Base-by-base conservation (phyloP, 2,329 filamentous ascomycete species). In the Alternaria rosae region DNA sequence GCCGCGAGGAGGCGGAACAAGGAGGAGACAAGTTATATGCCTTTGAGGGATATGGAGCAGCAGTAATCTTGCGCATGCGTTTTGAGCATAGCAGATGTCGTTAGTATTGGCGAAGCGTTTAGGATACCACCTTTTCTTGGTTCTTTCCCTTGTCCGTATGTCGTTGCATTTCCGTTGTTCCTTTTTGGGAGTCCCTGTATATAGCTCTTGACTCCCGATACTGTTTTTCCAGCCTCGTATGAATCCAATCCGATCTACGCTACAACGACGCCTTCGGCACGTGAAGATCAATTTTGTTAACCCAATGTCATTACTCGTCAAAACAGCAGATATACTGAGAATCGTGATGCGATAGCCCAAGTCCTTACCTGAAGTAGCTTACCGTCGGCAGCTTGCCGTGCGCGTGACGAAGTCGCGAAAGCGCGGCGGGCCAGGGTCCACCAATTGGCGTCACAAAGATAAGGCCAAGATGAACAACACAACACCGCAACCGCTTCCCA, bases 21-120 rank as follows among this genome's bases (percentile, higher is more conserved):
- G 61, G 78, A 80, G 58, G 77, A 78, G 60, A 76, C 69, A n/a
- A 78, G 78, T 10, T 85, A 85, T 75, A 80, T 84, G 61, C 82
- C 80, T 54, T 60, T 85, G 58, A 76, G 81, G 63, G 80, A 80
- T 65, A 78, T 81, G 77, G 74, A 76, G 3, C 78, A 80, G 56
- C 69, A 70, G 25, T 73, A 35, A 58, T 26, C n/a, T 45, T 17
- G 25, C 12, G 20, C 28, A 32, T 6, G 28, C 6, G 12, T 54
- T 35, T 45, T 38, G 47, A 25, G 30, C 3, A 15, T 28, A 25
- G 30, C 3, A 15, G 15, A 51, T 54, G 32, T 57, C 42, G 12
- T 43, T 53, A 7, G 38, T 35, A 28, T 42, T 54, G 54, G 56
- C 52, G 20, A 51, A 54, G 38, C 48, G 53, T 54, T 62, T 43